Base-by-base conservation (phyloP, 805 yeast genomes). In the Martiniozyma abietophila region DNA sequence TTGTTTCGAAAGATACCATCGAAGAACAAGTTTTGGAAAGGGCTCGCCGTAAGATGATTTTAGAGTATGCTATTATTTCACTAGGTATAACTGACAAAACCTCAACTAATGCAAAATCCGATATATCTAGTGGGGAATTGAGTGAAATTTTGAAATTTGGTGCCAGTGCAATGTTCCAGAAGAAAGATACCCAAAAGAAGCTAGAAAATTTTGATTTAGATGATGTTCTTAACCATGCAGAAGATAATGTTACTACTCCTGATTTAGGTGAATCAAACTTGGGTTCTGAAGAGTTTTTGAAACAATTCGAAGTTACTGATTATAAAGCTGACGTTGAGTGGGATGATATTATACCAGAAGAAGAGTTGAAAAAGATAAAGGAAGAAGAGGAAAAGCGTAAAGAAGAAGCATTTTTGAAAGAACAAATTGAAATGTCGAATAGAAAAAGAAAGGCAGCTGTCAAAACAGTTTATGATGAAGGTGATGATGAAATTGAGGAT, bases 301-400 rank as follows among this genome's bases (percentile, higher is more conserved):
- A 76, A 51, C 99, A 92, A 60, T 92, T 92, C 56, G 98, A 92
- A 59, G 98, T 92, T 34, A 92, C 99, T 0, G 98, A 92, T 55
- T 94, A 88, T 58, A 92, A 92, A 62, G 97, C 98, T 1, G 96
- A 89, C 56, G 86, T 89, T 41, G 94, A 86, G 44, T 92, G 99
- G 99, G 97, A 92, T 62, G 99, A 92, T 57, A 92, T 92, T 47
- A 92, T 92, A 49, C 99, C 99, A 0, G 88, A 84, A 44, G 95
- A 83, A 29, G 98, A 92, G 56, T 66, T 94, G 43, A 70, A 76
- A 40, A 84, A 81, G 54, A 67, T 92, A 48, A 92, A 92, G 54
- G 95, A 82, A 44, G 95, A 86, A 36, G 98, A 92, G 54, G 78
- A 80, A 65, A 80, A 76, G 54, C 71, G 81, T 33, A 71, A 78